phyloP scores from a whole-genome alignment of 768 basidiomycete species.

The Trametes punicea region DNA sequence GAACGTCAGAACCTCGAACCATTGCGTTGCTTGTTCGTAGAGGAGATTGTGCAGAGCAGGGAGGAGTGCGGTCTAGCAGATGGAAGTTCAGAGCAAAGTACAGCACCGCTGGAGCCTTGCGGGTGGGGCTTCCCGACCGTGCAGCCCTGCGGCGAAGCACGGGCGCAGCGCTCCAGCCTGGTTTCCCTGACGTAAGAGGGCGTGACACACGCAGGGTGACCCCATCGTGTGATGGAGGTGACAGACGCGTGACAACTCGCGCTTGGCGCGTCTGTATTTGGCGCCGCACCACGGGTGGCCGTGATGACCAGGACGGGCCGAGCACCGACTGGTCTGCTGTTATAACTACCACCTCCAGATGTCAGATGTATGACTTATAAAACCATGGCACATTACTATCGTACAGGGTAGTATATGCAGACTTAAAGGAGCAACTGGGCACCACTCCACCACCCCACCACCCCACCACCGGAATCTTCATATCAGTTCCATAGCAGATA shows the following conservation, averaged over 20 bases:
- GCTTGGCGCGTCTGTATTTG: no score
- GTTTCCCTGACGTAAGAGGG: conserved; percentile 1
- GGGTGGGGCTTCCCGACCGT: background rate
- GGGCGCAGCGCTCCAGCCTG: background rate
- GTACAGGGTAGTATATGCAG: background rate
- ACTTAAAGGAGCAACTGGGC: background rate
- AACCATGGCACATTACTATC: no score
- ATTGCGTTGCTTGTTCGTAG: no score
- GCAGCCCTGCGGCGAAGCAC: no score
- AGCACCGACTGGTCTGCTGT: no score
- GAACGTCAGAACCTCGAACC: conserved; percentile 64
- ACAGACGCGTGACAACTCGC: conserved; percentile 9
- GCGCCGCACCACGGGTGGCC: no score
- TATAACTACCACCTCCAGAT: no score
- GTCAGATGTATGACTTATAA: no score
- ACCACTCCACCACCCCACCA: no score
- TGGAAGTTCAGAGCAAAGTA: background rate
- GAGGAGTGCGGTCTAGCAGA: background rate
- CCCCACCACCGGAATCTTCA: conserved; percentile 6
- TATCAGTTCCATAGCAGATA: conserved; percentile 25
- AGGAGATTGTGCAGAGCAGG: background rate
- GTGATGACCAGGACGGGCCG: no score
- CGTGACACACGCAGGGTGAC: background rate
- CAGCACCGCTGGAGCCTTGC: background rate
- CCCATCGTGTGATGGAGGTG: no score